Evolutionary conservation across 345 rosid species (phyloP), one percentile per base, ranked within the genome.

Genomic region (Jatropha curcas): DNA sequence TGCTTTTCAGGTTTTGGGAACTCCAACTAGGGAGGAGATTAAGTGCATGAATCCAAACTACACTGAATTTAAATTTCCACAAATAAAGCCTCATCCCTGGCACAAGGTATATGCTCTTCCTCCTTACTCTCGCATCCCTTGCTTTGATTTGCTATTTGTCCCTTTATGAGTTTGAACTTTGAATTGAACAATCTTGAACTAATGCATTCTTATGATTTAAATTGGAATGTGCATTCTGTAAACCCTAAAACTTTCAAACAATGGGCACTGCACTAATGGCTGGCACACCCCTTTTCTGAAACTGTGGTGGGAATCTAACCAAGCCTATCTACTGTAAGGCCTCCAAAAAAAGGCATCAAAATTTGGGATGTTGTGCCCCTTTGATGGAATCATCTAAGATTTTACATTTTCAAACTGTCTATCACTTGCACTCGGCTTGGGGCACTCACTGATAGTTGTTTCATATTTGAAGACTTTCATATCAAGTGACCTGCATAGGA

Each of bases 41-140:
- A 94, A 94, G 82, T 94, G 98, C 88, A 94, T 94, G 98, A 94
- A 94, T 77, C 97, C 98, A 35, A 92, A 89, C 78, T 94, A 94
- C 72, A 94, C 98, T 0, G 96, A 92, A 74, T 94, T 92, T 76
- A 92, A 92, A 78, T 94, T 92, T 69, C 97, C 99, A 10, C 98
- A 92, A 80, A 94, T 92, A 77, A 94, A 94, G 77, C 90, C 96
- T 69, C 99, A 92, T 75, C 98, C 99, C 41, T 94, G 99, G 98
- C 97, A 92, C 78, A 94, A 94, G 89, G 98, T 88, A 78, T 62
- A 45, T 33, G 43, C 24, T 69, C 31, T 67, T 66, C 67, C 27
- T 66, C 46, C 46, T 35, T 31, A 0, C 3, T 51, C 45, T 59
- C 46, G 7, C 7, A 33, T 39, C 37, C 20, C 31, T 35, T 31